phyloP scores from a whole-genome alignment of 2,329 filamentous ascomycete genomes.

The Fusarium tanahbumbuense region DNA sequence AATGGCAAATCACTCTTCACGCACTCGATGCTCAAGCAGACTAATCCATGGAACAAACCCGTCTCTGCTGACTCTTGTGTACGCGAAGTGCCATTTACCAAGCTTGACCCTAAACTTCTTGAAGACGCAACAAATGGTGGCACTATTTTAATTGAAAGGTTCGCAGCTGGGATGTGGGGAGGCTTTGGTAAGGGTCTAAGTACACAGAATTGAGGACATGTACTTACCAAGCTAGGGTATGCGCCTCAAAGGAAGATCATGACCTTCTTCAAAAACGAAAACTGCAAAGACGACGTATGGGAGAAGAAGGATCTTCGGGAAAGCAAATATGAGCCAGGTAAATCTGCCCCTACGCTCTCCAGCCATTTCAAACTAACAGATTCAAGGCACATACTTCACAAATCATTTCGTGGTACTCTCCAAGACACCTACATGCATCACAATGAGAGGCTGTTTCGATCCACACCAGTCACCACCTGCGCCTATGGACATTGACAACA shows the following conservation, averaged over 20 bases:
- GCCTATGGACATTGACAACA: slow-evolving; percentile 15
- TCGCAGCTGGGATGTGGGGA: slow-evolving; percentile 36
- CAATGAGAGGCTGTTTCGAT: slow-evolving; percentile 29
- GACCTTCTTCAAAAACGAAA: slow-evolving; percentile 18
- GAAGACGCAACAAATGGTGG: slow-evolving; percentile 33
- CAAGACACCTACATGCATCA: slow-evolving; percentile 27
- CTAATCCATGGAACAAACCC: slow-evolving; percentile 40
- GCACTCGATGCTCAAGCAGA: slow-evolving; percentile 27
- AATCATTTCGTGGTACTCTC: slow-evolving; percentile 32
- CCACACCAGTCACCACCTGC: slow-evolving; percentile 10
- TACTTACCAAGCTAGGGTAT: slow-evolving; percentile 2
- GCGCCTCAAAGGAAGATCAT: slow-evolving; percentile 29
- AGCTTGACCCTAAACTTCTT: slow-evolving; percentile 11
- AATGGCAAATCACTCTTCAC: slow-evolving; percentile 16
- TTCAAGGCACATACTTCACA: slow-evolving; percentile 34
- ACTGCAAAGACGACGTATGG: slow-evolving; percentile 29
- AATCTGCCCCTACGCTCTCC: fast-evolving
- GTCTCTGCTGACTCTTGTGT: slow-evolving; percentile 36
- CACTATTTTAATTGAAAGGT: slow-evolving; percentile 32
- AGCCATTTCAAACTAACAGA: fast-evolving
- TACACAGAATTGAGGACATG: fast-evolving
- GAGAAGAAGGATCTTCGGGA: slow-evolving; percentile 26
- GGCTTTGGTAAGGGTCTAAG: slow-evolving; percentile 20
- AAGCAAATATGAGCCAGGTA: slow-evolving; percentile 38
- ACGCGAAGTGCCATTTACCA: slow-evolving; percentile 16